Evolutionary conservation across 2,329 filamentous ascomycete species (phyloP).

Genomic region (Calonectria multiphialidica): DNA sequence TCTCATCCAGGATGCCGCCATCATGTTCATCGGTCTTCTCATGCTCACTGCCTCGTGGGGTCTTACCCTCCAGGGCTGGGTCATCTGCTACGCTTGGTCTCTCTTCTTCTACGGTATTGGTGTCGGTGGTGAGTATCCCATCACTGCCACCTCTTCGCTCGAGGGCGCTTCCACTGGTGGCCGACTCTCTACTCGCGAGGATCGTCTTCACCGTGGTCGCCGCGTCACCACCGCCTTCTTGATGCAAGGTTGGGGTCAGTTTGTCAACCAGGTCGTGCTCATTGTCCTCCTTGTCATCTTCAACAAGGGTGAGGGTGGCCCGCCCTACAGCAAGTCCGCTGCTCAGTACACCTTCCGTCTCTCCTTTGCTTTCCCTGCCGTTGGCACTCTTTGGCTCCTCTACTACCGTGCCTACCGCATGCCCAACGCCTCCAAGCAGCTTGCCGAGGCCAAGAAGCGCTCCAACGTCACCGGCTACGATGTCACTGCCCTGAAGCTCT

Average conservation of each 20-base stretch:
- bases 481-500: slow-evolving; percentile 81
- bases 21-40: slow-evolving; percentile 94
- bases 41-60: slow-evolving; percentile 96
- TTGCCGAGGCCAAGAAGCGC: slow-evolving; percentile 87
- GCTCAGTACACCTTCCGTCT: slow-evolving; percentile 93
- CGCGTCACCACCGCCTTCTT: slow-evolving; percentile 96
- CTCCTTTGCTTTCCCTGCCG: slow-evolving; percentile 90
- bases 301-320: slow-evolving; percentile 79
- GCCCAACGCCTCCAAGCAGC: slow-evolving; percentile 86
- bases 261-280: slow-evolving; percentile 91
- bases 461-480: slow-evolving; percentile 92
- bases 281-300: slow-evolving; percentile 90
- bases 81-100: slow-evolving; percentile 96
- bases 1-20: slow-evolving; percentile 91
- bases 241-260: slow-evolving; percentile 99
- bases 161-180: slow-evolving; percentile 89
- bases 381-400: slow-evolving; percentile 92
- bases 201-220: slow-evolving; percentile 93
- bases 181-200: slow-evolving; percentile 89
- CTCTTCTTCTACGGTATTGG: slow-evolving; percentile 81
- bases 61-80: slow-evolving; percentile 88
- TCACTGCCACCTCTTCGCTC: slow-evolving; percentile 96
- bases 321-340: slow-evolving; percentile 82
- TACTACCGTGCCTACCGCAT: slow-evolving; percentile 98
- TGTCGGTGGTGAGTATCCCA: slow-evolving; percentile 91